Base-by-base conservation (phyloP, 345 rosid species). In the Gossypium anomalum region DNA sequence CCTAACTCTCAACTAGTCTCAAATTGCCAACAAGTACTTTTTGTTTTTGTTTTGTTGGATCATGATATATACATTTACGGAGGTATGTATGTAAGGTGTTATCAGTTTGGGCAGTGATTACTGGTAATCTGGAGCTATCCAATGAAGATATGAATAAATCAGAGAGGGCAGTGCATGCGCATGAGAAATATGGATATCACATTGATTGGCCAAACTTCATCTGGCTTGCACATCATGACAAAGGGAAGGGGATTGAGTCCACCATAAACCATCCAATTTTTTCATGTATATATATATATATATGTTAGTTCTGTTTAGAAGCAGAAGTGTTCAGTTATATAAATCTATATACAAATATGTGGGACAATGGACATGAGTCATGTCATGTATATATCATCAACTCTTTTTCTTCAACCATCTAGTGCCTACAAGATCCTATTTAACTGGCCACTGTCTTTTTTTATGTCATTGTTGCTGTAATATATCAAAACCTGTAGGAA, bases 381-480 rank as follows among this genome's bases (percentile, higher is more conserved):
- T 48, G 14, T 15, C 71, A 15, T 7, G 22, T 23, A 67, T 15
- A 10, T 8, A n/a, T 55, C 59, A 23, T n/a, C 34, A 22, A 7
- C 59, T 51, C 45, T 51, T 27, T 27, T 51, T 49, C 25, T 51
- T 61, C 34, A 47, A 48, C 47, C 69, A 60, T 61, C 58, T 73
- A 61, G 59, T 60, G 68, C 76, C 66, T 47, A 61, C 59, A 73
- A 60, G 58, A 73, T 73, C 75, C 75, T 59, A 58, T 15, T 59
- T 13, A 57, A 14, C 23, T 59, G 76, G 27, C 23, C 52, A 23
- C 65, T 72, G 45, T 60, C 53, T 23, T 47, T 11, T 10, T 9
- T 34, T 2, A 15, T 1, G 14, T 48, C 57, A 53, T 53, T 45
- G 53, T 41, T 20, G 56, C 71, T 12, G 23, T 2, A 71, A 12